A percentile compares a stretch with the other conserved stretches of the same genome.
Conservation (phyloP, 2,329 filamentous ascomycete genomes). For the Dactylellina sp. region DNA sequence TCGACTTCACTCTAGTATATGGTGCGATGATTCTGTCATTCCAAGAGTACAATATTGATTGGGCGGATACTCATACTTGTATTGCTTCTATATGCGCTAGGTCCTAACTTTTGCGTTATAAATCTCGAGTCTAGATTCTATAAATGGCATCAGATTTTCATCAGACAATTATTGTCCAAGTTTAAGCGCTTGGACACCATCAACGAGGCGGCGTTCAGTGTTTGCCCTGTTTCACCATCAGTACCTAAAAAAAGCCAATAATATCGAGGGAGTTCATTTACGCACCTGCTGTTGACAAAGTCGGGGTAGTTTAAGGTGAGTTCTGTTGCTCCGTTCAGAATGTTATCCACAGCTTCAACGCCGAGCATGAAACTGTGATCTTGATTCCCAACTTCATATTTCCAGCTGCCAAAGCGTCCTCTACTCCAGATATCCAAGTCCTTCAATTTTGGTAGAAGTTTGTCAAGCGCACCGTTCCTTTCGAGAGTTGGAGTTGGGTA, state of each 20-base stretch:
- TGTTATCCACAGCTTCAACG: conserved; percentile 90
- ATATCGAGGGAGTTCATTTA: background rate
- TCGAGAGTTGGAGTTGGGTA: conserved; percentile 96
- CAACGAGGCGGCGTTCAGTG: conserved; percentile 63
- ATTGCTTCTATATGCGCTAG: conserved; percentile 7
- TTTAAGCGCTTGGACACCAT: conserved; percentile 61
- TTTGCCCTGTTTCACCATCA: conserved; percentile 61
- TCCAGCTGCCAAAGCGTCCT: conserved; percentile 97
- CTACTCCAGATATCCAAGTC: conserved; percentile 92
- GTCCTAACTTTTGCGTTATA: background rate
- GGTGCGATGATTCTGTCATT: no score
- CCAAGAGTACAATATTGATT: no score
- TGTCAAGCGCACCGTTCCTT: conserved; percentile 91
- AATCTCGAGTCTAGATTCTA: conserved; percentile 1
- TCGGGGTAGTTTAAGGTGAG: conserved; percentile 96
- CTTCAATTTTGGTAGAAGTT: conserved; percentile 92
- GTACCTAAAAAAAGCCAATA: background rate
- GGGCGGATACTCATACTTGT: background rate
- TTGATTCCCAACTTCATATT: conserved; percentile 78
- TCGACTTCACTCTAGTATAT: no score
- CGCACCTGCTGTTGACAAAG: conserved; percentile 78
- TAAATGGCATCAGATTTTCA: background rate
- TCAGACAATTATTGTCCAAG: conserved; percentile 5
- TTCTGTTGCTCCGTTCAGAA: conserved; percentile 88
- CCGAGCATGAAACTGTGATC: conserved; percentile 98